A percentile compares a stretch with the other conserved stretches of the same genome.
Evolutionary conservation across 495 filamentous ascomycete species (phyloP).

Genomic region (Hapsidospora chrysogenum): DNA sequence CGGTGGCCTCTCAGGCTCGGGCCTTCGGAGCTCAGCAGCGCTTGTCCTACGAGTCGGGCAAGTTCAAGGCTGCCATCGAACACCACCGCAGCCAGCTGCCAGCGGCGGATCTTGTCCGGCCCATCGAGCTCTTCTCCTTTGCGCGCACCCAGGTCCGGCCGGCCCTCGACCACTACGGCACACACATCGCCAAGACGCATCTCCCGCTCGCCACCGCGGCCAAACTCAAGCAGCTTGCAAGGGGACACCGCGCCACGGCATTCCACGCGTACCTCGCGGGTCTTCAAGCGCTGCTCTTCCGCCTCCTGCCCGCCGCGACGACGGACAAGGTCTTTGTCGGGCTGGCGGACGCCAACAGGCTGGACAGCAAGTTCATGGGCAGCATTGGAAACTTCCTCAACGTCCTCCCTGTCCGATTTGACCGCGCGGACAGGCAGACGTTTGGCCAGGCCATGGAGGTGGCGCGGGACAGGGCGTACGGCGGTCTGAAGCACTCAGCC

Average conservation of each 20-base stretch:
- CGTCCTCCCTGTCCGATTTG: slow-evolving; percentile 26
- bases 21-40: no score
- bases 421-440: neutral
- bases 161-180: neutral
- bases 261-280: slow-evolving; percentile 23
- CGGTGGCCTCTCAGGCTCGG: no score
- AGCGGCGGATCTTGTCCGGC: no score
- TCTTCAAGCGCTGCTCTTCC: slow-evolving; percentile 15
- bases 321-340: slow-evolving; percentile 16
- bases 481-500: slow-evolving; percentile 9
- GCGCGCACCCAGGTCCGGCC: neutral
- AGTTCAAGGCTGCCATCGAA: neutral
- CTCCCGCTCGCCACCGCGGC: neutral
- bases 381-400: slow-evolving; percentile 32
- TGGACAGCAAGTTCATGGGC: slow-evolving; percentile 6
- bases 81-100: neutral
- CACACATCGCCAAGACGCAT: neutral
- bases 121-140: no score
- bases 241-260: slow-evolving; percentile 9
- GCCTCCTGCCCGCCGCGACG: slow-evolving; percentile 8
- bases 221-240: slow-evolving; percentile 2
- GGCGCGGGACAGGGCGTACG: slow-evolving; percentile 4
- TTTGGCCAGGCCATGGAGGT: slow-evolving; percentile 6
- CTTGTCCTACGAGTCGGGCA: no score
- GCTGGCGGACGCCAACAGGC: slow-evolving; percentile 23